Conservation (phyloP, 2,329 filamentous ascomycete species). For the Trichoderma afroharzianum region DNA sequence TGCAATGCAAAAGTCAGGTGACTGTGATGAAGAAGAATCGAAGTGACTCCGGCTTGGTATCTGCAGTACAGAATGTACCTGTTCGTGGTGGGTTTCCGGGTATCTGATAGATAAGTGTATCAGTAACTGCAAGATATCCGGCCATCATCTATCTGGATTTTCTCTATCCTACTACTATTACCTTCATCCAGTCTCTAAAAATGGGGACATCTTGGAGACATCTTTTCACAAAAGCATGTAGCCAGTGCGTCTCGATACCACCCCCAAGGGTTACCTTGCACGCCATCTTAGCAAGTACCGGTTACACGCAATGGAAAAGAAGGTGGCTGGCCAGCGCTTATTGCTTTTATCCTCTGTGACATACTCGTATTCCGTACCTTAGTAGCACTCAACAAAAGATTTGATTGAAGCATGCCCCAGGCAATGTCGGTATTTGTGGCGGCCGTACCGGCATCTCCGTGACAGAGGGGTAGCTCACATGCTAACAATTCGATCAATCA, state of each 20-base stretch:
- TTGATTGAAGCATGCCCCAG: not conserved
- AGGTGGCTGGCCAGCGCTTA: not conserved
- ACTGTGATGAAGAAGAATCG: not conserved
- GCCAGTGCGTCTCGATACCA: not conserved
- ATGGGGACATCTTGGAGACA: not conserved
- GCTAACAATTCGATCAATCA: not conserved
- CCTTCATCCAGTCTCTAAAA: not conserved
- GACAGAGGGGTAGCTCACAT: not conserved
- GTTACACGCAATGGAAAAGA: not conserved
- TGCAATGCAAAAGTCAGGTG: not conserved
- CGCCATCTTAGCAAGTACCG: not conserved
- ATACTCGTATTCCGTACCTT: not conserved
- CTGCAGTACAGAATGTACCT: too few species aligned
- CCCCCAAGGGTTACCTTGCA: not conserved
- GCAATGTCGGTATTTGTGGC: not conserved
- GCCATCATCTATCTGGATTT: not conserved
- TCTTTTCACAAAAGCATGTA: not conserved
- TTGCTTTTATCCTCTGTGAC: not conserved
- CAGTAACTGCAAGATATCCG: too few species aligned
- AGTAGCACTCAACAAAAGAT: not conserved
- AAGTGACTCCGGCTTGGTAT: not conserved
- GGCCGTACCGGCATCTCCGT: not conserved
- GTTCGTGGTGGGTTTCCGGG: too few species aligned
- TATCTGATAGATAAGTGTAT: too few species aligned
- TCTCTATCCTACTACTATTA: not conserved